A percentile compares a stretch with the other conserved stretches of the same genome.
These are phyloP conservation scores for Elsinoe batatas DNA, from an alignment of 2,329 filamentous ascomycete species.

Conservation along the genomic window DNA sequence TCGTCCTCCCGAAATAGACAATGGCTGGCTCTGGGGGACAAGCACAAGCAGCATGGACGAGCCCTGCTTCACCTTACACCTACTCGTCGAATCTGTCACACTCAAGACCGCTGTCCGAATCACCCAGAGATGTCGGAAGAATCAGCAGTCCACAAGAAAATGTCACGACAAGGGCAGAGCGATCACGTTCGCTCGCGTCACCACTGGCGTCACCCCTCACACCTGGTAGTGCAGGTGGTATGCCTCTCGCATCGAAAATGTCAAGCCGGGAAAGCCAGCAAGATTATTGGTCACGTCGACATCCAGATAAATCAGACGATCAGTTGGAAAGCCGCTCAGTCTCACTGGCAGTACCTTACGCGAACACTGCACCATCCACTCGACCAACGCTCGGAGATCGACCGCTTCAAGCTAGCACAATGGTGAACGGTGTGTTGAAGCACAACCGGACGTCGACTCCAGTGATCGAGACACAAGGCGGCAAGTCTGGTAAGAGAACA, in stretches of 20 bases:
- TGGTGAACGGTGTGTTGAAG: slow-evolving; percentile 15
- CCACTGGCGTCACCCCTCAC: slow-evolving; percentile 5
- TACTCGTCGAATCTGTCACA: not conserved
- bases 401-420: slow-evolving; percentile 15
- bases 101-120: not conserved
- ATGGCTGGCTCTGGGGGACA: not conserved
- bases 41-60: not conserved
- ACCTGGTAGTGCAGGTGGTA: not conserved
- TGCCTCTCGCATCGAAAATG: slow-evolving; percentile 1
- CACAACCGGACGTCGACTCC: slow-evolving; percentile 14
- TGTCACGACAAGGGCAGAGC: not conserved
- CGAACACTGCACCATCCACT: slow-evolving; percentile 13
- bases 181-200: slow-evolving; percentile 5
- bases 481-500: slow-evolving; percentile 14
- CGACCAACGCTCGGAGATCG: slow-evolving; percentile 16
- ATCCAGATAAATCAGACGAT: not conserved
- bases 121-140: not conserved
- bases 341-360: slow-evolving; percentile 16
- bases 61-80: not conserved
- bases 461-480: slow-evolving; percentile 13
- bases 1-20: not conserved
- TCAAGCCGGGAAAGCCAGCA: not conserved
- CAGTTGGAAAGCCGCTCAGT: not conserved
- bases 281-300: slow-evolving; percentile 2
- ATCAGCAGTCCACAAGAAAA: not conserved